Evolutionary conservation across 345 rosid species (phyloP).

Genomic region (Populus alba): DNA sequence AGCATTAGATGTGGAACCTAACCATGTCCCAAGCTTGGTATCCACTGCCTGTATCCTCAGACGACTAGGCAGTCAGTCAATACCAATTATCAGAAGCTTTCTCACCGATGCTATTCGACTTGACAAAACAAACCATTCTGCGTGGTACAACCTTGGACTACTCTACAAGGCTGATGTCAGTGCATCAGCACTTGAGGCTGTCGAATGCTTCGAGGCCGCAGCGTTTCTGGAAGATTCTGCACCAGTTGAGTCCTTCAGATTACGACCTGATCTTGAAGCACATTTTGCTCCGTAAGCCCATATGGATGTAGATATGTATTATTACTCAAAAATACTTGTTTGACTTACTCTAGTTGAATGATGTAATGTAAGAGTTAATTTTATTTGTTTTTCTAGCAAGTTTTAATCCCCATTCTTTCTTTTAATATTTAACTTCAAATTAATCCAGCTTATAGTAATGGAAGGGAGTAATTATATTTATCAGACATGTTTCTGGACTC

Average conservation of each 20-base stretch:
- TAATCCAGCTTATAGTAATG: constrained; percentile 2
- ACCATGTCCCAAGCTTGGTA: constrained; percentile 63
- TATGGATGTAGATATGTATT: neutral
- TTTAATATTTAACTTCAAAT: neutral
- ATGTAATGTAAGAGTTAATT: no score
- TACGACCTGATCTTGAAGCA: neutral
- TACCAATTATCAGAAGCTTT: constrained; percentile 51
- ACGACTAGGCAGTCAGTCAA: constrained; percentile 36
- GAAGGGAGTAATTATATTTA: neutral
- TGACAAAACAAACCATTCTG: constrained; percentile 57
- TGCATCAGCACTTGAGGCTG: constrained; percentile 46
- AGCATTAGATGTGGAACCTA: constrained; percentile 59
- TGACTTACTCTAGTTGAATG: neutral
- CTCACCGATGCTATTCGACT: constrained; percentile 60
- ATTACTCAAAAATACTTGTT: neutral
- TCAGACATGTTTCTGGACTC: neutral
- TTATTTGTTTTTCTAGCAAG: neutral
- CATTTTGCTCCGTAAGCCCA: neutral
- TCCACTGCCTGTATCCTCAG: constrained; percentile 59
- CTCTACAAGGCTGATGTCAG: constrained; percentile 41
- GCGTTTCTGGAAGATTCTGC: constrained; percentile 56
- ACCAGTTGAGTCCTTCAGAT: constrained; percentile 81
- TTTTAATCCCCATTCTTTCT: neutral
- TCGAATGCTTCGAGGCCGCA: constrained; percentile 65
- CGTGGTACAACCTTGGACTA: constrained; percentile 77